These are phyloP conservation scores for Fusarium sp. DNA, from an alignment of 2,329 filamentous ascomycete genomes.

Conservation along the genomic window DNA sequence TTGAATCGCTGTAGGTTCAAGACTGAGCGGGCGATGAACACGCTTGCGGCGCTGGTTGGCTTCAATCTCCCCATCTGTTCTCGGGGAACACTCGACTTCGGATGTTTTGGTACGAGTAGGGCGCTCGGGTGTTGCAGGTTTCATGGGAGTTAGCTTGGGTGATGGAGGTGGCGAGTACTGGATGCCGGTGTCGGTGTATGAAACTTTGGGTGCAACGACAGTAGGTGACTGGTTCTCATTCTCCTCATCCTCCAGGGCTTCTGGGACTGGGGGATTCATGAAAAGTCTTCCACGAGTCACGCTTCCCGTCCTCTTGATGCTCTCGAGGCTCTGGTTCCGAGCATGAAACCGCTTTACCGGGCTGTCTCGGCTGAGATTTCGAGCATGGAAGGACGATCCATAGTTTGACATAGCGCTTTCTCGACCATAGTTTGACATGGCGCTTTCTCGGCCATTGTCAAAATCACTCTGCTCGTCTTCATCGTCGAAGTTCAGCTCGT, in stretches of 20 bases:
- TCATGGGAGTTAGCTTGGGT: slow-evolving; percentile 62
- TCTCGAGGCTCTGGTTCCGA: slow-evolving; percentile 70
- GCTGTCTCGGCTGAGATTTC: slow-evolving; percentile 70
- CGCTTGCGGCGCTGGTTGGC: slow-evolving; percentile 80
- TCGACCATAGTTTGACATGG: slow-evolving; percentile 69
- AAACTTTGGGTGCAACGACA: slow-evolving; percentile 53
- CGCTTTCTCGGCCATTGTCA: slow-evolving; percentile 72
- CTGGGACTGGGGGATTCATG: slow-evolving; percentile 66
- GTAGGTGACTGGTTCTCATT: slow-evolving; percentile 60
- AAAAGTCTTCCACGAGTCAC: slow-evolving; percentile 64
- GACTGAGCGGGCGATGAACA: slow-evolving; percentile 65
- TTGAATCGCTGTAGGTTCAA: slow-evolving; percentile 57
- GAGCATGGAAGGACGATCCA: slow-evolving; percentile 59
- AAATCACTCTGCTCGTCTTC: slow-evolving; percentile 80
- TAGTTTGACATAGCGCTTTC: slow-evolving; percentile 68
- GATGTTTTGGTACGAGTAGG: slow-evolving; percentile 52
- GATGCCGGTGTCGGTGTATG: slow-evolving; percentile 80
- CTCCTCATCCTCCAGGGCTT: slow-evolving; percentile 67
- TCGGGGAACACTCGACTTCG: slow-evolving; percentile 57
- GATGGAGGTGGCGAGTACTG: slow-evolving; percentile 89
- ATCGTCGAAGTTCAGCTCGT: slow-evolving; percentile 89
- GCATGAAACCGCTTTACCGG: slow-evolving; percentile 61
- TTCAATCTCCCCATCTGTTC: slow-evolving; percentile 70
- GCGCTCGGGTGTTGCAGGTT: slow-evolving; percentile 59
- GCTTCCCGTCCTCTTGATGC: slow-evolving; percentile 66